These are phyloP conservation scores for Fusarium sp. DNA, from an alignment of 2,329 filamentous ascomycete genomes.

Conservation along the genomic window DNA sequence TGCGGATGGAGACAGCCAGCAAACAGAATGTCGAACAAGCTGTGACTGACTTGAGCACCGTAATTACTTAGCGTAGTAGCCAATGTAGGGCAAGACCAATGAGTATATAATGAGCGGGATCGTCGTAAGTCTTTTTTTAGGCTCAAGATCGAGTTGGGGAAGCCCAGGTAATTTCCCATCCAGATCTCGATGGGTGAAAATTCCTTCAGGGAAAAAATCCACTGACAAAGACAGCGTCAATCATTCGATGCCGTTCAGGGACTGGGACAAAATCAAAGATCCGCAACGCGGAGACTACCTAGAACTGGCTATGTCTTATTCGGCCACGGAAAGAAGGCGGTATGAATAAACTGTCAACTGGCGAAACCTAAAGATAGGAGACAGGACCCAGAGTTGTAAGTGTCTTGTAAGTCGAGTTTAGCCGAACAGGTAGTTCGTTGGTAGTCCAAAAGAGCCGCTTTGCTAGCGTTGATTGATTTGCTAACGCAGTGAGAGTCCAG, in stretches of 20 bases:
- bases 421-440: constrained; percentile 18
- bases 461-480: constrained; percentile 28
- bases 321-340: constrained; percentile 32
- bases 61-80: background rate
- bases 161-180: constrained; percentile 17
- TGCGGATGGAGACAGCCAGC: constrained; percentile 24
- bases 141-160: constrained; percentile 28
- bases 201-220: constrained; percentile 30
- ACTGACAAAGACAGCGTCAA: constrained; percentile 34
- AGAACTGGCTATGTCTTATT: constrained; percentile 39
- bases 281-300: constrained; percentile 39
- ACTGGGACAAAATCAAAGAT: constrained; percentile 37
- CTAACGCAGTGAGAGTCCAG: constrained; percentile 8
- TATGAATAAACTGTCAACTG: constrained; percentile 33
- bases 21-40: constrained; percentile 20
- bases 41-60: constrained; percentile 12
- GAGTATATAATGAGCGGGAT: constrained; percentile 12
- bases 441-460: constrained; percentile 28
- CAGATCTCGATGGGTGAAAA: constrained; percentile 39
- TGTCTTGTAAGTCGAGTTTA: constrained; percentile 40
- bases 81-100: constrained; percentile 17
- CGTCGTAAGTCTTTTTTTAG: constrained; percentile 22
- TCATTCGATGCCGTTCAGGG: constrained; percentile 41
- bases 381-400: constrained; percentile 20
- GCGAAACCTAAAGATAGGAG: constrained; percentile 10